Percentiles rank a stretch among this genome's conserved stretches.
phyloP scores from a whole-genome alignment of 441 rosid genomes.

The Pelargonium hybrid region DNA sequence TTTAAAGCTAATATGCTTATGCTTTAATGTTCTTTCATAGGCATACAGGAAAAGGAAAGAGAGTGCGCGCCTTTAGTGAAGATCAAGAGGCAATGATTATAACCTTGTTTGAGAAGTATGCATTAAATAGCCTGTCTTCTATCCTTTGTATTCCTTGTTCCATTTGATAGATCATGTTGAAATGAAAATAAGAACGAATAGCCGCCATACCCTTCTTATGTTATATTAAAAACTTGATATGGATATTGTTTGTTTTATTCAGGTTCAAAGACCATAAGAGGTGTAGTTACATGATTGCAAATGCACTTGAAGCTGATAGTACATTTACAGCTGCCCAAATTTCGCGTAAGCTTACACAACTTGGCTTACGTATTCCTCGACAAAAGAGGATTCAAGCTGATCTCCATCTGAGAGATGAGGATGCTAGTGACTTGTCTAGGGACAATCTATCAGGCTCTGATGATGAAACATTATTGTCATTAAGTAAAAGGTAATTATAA shows the following conservation, averaged over 20 bases:
- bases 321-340: conserved; percentile 63
- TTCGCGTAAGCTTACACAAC: conserved; percentile 74
- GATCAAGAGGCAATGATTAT: conserved; percentile 70
- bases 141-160: conserved; percentile 6
- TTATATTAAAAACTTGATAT: conserved; percentile 1
- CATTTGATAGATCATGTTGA: not conserved
- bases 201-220: not conserved
- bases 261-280: conserved; percentile 76
- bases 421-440: conserved; percentile 27
- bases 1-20: conserved; percentile 14
- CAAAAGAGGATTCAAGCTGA: conserved; percentile 32
- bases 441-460: conserved; percentile 36
- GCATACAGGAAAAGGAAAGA: conserved; percentile 58
- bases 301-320: conserved; percentile 52
- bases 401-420: conserved; percentile 44
- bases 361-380: conserved; percentile 47
- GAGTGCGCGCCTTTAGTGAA: conserved; percentile 55
- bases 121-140: conserved; percentile 8
- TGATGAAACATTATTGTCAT: conserved; percentile 58
- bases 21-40: conserved; percentile 36
- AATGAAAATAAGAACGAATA: not conserved
- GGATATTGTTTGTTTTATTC: conserved; percentile 13
- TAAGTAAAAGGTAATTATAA: conserved; percentile 26
- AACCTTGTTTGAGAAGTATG: conserved; percentile 77
- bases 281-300: conserved; percentile 74